A percentile compares a stretch with the other conserved stretches of the same genome.
Evolutionary conservation across 1,284 basidiomycete genomes (phyloP).

Genomic region (Sporisorium iseilematis-ciliati): DNA sequence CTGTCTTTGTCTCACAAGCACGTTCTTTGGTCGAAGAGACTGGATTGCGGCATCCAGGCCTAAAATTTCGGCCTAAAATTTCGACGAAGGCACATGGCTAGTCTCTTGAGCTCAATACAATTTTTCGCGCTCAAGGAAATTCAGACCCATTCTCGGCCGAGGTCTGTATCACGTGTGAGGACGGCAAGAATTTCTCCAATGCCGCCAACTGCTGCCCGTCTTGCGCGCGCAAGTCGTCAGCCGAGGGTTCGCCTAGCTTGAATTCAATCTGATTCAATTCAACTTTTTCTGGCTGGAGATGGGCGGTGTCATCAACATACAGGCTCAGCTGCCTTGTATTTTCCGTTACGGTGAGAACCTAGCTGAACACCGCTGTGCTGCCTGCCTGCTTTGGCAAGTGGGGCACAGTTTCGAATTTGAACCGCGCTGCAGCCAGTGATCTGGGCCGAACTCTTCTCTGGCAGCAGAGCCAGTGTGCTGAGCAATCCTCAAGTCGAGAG

Average conservation of each 20-base stretch:
- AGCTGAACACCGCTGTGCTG: not conserved
- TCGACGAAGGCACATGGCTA: not conserved
- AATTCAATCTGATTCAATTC: constrained; percentile 1
- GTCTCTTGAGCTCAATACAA: not conserved
- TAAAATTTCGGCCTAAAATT: constrained; percentile 4
- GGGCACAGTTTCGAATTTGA: not conserved
- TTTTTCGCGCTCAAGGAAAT: not conserved
- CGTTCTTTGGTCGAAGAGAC: constrained; percentile 8
- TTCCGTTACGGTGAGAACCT: not conserved
- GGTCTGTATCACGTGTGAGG: not conserved
- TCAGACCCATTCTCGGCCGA: constrained; percentile 4
- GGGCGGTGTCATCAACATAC: not conserved
- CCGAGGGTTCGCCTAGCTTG: not conserved
- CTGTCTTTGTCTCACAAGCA: not conserved
- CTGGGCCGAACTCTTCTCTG: not conserved
- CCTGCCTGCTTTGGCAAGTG: not conserved
- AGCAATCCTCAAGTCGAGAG: constrained; percentile 6
- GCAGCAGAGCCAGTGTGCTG: not conserved
- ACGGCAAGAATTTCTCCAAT: not conserved
- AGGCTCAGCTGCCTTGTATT: not conserved
- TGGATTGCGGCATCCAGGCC: constrained; percentile 35
- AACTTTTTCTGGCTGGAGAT: not conserved
- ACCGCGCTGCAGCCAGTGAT: not conserved
- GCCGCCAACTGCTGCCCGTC: constrained; percentile 1
- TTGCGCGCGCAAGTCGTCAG: not conserved